phyloP scores from a whole-genome alignment of 768 basidiomycete species.

The Hirschioporus abietinus region DNA sequence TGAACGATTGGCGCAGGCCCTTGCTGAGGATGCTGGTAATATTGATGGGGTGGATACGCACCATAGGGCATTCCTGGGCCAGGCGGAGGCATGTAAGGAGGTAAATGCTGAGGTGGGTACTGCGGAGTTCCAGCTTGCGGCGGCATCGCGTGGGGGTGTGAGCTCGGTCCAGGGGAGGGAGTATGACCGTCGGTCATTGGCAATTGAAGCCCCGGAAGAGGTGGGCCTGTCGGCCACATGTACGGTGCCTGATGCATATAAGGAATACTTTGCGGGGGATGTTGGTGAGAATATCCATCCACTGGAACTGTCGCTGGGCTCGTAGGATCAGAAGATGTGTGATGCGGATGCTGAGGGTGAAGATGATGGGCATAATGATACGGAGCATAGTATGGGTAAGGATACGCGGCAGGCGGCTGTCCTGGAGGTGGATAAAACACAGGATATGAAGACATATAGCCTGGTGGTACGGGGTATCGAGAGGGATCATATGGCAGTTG shows the following conservation, averaged over 20 bases:
- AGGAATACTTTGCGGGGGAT: conserved; percentile 21
- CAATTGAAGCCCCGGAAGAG: conserved; percentile 38
- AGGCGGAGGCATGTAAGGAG: conserved; percentile 23
- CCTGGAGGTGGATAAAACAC: conserved; percentile 27
- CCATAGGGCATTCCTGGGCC: conserved; percentile 25
- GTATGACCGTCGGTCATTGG: conserved; percentile 29
- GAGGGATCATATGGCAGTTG: conserved; percentile 18
- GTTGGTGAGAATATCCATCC: conserved; percentile 25
- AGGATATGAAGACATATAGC: conserved; percentile 22
- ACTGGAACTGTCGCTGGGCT: conserved; percentile 17
- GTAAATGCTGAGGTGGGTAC: conserved; percentile 26
- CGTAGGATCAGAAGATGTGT: conserved; percentile 26
- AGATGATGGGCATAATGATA: conserved; percentile 50
- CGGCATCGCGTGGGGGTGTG: conserved; percentile 28
- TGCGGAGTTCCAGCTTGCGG: conserved; percentile 13
- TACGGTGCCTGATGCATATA: conserved; percentile 24
- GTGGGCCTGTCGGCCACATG: conserved; percentile 31
- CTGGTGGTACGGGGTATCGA: conserved; percentile 23
- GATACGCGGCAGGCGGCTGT: conserved; percentile 32
- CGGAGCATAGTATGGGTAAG: conserved; percentile 38
- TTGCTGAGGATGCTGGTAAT: conserved; percentile 27
- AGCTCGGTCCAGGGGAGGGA: conserved; percentile 26
- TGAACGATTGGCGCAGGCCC: conserved; percentile 17
- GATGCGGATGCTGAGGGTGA: conserved; percentile 36
- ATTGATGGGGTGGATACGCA: conserved; percentile 28